A percentile compares a stretch with the other conserved stretches of the same genome.
These are phyloP conservation scores for Ceratocystis eucalypticola DNA, from an alignment of 2,329 filamentous ascomycete species.

Conservation along the genomic window DNA sequence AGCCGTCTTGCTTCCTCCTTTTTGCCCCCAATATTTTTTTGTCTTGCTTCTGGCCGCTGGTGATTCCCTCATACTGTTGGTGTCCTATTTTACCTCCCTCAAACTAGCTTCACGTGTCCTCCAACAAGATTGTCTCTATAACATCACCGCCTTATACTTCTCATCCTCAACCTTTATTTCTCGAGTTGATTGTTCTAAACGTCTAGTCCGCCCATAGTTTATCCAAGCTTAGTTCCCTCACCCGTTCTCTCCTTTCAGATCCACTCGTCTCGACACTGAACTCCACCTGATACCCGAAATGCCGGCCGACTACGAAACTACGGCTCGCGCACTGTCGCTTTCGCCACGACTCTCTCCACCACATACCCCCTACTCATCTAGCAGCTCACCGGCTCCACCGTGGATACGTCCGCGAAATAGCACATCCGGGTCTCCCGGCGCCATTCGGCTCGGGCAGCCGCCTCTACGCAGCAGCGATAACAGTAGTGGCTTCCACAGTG, in stretches of 20 bases:
- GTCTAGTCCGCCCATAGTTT: not conserved
- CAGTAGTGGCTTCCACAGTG: constrained; percentile 3
- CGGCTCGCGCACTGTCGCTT: constrained; percentile 37
- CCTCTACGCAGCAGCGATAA: constrained; percentile 25
- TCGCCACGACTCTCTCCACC: constrained; percentile 26
- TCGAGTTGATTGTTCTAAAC: not conserved
- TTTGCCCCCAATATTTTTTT: not conserved
- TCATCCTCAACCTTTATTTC: constrained; percentile 2
- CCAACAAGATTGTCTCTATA: not conserved
- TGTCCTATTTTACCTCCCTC: no score
- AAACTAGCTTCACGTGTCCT: no score
- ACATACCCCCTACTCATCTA: constrained; percentile 24
- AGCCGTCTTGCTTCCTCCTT: not conserved
- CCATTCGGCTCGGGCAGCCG: constrained; percentile 22
- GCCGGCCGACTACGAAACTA: constrained; percentile 39
- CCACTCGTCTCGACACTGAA: not conserved
- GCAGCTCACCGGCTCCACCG: constrained; percentile 24
- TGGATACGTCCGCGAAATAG: constrained; percentile 27
- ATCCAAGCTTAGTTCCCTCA: not conserved
- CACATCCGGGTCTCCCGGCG: constrained; percentile 26
- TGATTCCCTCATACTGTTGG: not conserved
- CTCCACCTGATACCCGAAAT: constrained; percentile 25
- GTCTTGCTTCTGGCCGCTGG: not conserved
- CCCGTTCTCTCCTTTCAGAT: not conserved
- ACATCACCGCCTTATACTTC: not conserved